Conservation (phyloP, 176 grass and related monocot genomes). For the Typha latifolia region DNA sequence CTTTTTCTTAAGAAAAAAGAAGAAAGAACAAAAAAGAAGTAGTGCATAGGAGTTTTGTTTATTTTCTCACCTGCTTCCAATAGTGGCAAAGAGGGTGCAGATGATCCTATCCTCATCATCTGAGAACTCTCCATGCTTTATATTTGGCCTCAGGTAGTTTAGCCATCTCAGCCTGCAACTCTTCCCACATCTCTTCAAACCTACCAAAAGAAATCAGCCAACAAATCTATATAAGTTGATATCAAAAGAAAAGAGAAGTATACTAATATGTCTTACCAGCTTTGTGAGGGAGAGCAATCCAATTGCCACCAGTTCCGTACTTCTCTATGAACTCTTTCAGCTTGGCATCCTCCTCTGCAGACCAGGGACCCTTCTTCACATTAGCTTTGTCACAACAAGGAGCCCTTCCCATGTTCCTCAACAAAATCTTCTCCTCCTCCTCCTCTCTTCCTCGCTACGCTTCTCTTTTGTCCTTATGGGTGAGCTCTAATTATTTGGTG, state of each 20-base stretch:
- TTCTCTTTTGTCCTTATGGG: slow-evolving; percentile 31
- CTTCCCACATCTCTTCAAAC: slow-evolving; percentile 87
- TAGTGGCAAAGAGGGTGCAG: slow-evolving; percentile 61
- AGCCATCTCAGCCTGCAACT: slow-evolving; percentile 96
- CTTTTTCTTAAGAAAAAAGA: background rate
- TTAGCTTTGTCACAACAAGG: slow-evolving; percentile 93
- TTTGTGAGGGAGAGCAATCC: slow-evolving; percentile 93
- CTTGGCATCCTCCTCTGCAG: slow-evolving; percentile 80
- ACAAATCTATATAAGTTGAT: background rate
- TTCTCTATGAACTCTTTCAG: slow-evolving; percentile 95
- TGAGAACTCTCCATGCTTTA: slow-evolving; percentile 90
- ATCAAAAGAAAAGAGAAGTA: background rate
- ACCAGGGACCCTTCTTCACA: slow-evolving; percentile 96
- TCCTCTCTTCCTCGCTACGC: slow-evolving; percentile 19
- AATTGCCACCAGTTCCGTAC: slow-evolving; percentile 85
- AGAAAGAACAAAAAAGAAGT: background rate
- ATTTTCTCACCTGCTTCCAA: slow-evolving; percentile 80
- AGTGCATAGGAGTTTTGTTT: background rate
- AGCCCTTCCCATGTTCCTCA: slow-evolving; percentile 62
- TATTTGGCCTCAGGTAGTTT: slow-evolving; percentile 89
- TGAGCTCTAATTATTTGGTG: slow-evolving; percentile 28
- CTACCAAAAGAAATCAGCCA: slow-evolving; percentile 19
- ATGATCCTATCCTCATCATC: slow-evolving; percentile 78
- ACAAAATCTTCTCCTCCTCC: background rate
- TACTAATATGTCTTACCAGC: slow-evolving; percentile 29